These are phyloP conservation scores for Metschnikowia baotianmanensis DNA, from an alignment of 805 yeast species.

Conservation along the genomic window DNA sequence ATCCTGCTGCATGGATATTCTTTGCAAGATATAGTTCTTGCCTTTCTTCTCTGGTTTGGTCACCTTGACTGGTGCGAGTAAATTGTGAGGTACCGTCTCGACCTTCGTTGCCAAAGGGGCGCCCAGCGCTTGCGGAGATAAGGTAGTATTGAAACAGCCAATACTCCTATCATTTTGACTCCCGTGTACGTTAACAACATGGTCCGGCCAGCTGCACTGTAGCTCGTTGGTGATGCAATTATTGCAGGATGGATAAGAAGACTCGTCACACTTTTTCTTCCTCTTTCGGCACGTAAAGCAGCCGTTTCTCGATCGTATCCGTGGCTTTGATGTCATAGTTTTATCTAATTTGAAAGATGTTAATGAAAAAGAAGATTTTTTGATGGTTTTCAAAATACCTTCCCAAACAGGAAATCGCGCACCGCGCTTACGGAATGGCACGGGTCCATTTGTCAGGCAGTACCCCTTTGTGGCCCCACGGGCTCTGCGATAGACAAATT, in stretches of 20 bases:
- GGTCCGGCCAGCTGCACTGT: slow-evolving; percentile 18
- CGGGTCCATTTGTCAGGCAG: no score
- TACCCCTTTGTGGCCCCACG: no score
- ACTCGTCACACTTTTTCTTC: slow-evolving; percentile 61
- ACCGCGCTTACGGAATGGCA: slow-evolving; percentile 20
- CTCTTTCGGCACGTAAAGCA: slow-evolving; percentile 57
- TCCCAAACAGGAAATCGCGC: slow-evolving; percentile 16
- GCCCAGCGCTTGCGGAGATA: no score
- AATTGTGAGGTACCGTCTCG: no score
- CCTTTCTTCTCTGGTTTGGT: slow-evolving; percentile 10
- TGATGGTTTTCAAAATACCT: not conserved
- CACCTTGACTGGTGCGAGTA: not conserved
- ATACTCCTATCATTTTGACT: no score
- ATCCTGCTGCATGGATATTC: slow-evolving; percentile 41
- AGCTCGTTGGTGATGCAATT: slow-evolving; percentile 14
- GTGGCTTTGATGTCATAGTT: slow-evolving; percentile 1
- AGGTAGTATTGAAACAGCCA: no score
- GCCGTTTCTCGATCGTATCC: slow-evolving; percentile 12
- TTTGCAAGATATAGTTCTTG: slow-evolving; percentile 22
- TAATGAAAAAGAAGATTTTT: not conserved
- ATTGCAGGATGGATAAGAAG: slow-evolving; percentile 15
- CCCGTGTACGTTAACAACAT: slow-evolving; percentile 7
- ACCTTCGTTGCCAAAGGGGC: no score
- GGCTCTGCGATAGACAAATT: no score
- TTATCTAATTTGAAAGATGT: no score